Evolutionary conservation across 306 rosid species (phyloP), one percentile per base, ranked within the genome.

Genomic region (Rosa rugosa): DNA sequence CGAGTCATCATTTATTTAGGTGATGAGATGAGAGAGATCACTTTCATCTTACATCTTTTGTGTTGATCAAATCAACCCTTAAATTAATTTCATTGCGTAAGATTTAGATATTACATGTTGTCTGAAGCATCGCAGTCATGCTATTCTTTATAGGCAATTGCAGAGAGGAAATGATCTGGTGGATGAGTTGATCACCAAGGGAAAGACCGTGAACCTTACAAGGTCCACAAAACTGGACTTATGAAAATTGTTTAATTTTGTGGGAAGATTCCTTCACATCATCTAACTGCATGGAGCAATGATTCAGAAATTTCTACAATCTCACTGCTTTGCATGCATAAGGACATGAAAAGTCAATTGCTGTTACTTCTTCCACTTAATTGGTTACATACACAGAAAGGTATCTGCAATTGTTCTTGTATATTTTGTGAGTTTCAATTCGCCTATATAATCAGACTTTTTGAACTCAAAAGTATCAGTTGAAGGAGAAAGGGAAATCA

Each of bases 261-360:
- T 56, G 25, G 62, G 14, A 59, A 10, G 13, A 10, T 22, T 3
- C 27, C 64, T 57, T 11, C 5, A 17, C 16, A 13, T 22, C 36
- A 59, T 23, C 6, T 13, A 22, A 59, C 65, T 59, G 36, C 65
- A 46, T 54, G 25, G 62, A 54, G 25, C 62, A 54, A 20, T 54
- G 51, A 53, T 7, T 53, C 22, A 8, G 59, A 53, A 46, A 18
- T 53, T 20, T 1, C 0, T 54, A 46, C 51, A 56, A n/a, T n/a
- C 27, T n/a, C 27, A 56, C 11, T 56, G 23, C 67, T 25, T 62
- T 31, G 3, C 36, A 27, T 27, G 31, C 63, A 5, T 67, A 38
- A 20, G 18, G 51, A 67, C 31, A 34, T 45, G 49, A 45, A 36
- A 34, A 14, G 3, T 11, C 6, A 18, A 85, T 87, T 88, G 87